Evolutionary conservation across 257 asterid genomes (phyloP).

Genomic region (Solanum acaule): DNA sequence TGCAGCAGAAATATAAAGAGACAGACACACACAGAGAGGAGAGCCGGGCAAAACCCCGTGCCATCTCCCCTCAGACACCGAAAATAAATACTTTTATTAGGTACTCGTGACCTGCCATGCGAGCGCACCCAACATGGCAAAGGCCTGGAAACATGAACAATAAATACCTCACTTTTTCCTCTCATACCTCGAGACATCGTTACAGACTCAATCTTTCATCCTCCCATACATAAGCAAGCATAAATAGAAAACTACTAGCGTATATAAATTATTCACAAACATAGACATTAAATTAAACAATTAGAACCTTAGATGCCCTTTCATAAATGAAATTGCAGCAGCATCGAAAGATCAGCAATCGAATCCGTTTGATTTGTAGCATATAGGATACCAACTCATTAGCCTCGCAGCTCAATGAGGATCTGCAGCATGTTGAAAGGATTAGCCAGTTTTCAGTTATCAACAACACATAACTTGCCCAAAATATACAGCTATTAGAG

Average conservation of each 20-base stretch:
- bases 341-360: not conserved
- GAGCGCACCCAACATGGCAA: slow-evolving; percentile 17
- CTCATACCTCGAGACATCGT: not conserved
- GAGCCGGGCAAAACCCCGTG: not conserved
- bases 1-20: not conserved
- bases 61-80: not conserved
- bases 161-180: not conserved
- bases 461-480: not conserved
- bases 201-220: not conserved
- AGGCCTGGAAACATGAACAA: not conserved
- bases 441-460: not conserved
- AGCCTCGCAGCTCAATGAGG: not conserved
- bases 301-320: not conserved
- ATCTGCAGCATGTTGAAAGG: not conserved
- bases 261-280: too few species aligned
- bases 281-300: not conserved
- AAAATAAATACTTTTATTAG: not conserved
- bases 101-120: slow-evolving; percentile 4
- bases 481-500: not conserved
- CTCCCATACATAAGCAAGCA: not conserved
- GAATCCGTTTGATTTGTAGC: too few species aligned
- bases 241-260: not conserved
- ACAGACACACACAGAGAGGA: not conserved
- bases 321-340: not conserved
- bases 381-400: too few species aligned